Evolutionary conservation across 768 basidiomycete genomes (phyloP).

Genomic region (Mycena sanguinolenta): DNA sequence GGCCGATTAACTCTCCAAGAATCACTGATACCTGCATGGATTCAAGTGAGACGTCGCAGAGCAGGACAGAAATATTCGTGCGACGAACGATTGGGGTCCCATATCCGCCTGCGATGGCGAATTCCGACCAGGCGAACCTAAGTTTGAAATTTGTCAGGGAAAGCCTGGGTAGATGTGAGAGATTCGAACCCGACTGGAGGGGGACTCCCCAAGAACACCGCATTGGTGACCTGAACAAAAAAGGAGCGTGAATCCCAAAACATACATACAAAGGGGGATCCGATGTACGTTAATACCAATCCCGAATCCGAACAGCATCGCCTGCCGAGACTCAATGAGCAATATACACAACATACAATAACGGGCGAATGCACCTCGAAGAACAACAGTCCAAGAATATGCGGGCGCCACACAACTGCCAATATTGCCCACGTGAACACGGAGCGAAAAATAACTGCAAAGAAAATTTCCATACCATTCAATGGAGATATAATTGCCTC

Average conservation of each 20-base stretch:
- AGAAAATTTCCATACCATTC: too few relatives aligned
- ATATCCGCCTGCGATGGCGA: conserved; percentile 65
- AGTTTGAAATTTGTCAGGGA: too few relatives aligned
- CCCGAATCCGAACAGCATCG: conserved; percentile 72
- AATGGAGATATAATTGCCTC: conserved; percentile 59
- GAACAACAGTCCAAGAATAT: conserved; percentile 62
- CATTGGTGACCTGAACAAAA: conserved; percentile 67
- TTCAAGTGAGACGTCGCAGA: not conserved
- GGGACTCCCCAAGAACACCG: conserved; percentile 71
- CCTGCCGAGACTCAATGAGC: conserved; percentile 31
- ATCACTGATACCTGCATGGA: conserved; percentile 60
- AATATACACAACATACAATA: not conserved
- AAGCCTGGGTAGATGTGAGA: too few relatives aligned
- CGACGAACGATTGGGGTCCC: conserved; percentile 65
- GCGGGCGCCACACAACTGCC: conserved; percentile 71
- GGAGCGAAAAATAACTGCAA: too few relatives aligned
- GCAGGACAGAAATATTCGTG: conserved; percentile 2
- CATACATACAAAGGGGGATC: not conserved
- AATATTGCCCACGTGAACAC: too few relatives aligned
- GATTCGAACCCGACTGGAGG: conserved; percentile 60
- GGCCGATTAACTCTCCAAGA: conserved; percentile 65
- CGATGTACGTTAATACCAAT: conserved; percentile 75
- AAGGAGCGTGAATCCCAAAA: not conserved
- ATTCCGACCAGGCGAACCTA: conserved; percentile 52
- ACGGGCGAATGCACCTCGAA: conserved; percentile 54